Evolutionary conservation across 176 grass and related monocot genomes (phyloP).

Genomic region (Zea mays): Zm-B73-REFERENCE-NAM-5.0 NC_050099.1:219687501-219688000

Average conservation of each 20-base stretch:
- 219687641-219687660: too few relatives aligned
- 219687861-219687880: constrained; percentile 41
- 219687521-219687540: too few relatives aligned
- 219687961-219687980: constrained; percentile 45
- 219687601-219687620: too few relatives aligned
- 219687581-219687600: too few relatives aligned
- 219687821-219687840: constrained; percentile 16
- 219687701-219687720: background rate
- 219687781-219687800: background rate
- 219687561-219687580: too few relatives aligned
- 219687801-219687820: constrained; percentile 5
- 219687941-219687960: constrained; percentile 46
- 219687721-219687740: background rate
- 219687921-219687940: constrained; percentile 52
- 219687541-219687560: too few relatives aligned
- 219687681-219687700: too few relatives aligned
- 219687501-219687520: too few relatives aligned
- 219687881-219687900: constrained; percentile 92
- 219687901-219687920: constrained; percentile 57
- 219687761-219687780: constrained; percentile 14
- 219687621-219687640: too few relatives aligned
- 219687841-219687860: constrained; percentile 39
- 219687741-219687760: constrained; percentile 15
- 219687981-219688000: constrained; percentile 48
- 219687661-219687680: too few relatives aligned